Evolutionary conservation across 2,329 filamentous ascomycete species (phyloP), one percentile per base, ranked within the genome.

Genomic region (Paramyrothecium roridum): DNA sequence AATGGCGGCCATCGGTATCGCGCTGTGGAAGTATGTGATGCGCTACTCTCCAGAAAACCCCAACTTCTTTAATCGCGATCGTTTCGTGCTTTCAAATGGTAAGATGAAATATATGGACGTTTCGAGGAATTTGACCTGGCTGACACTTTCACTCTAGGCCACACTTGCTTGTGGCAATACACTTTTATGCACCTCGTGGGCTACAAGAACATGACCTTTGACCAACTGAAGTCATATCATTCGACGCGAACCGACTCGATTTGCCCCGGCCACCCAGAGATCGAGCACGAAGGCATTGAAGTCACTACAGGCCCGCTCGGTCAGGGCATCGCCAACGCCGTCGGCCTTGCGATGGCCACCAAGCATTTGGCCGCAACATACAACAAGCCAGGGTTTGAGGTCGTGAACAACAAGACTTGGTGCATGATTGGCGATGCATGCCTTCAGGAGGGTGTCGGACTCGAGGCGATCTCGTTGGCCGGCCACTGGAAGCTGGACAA

Each of bases 1-100:
- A 40, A 85, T 86, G 73, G 83, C 82, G 21, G 83, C 80, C 3
- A 86, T 87, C 54, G 84, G 84, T 11, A 73, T 86, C 21, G 79
- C 83, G 3, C 67, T 76, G 10, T 87, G 80, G 77, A 86, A 85
- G 61, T 85, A 87, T 63, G 73, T 75, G 6, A 87, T 87, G 84
- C 74, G 74, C 48, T 87, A 84, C 62, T 76, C 80, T 2, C 83
- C 84, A 0, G 69, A 71, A n/a, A 78, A 78, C 45, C 78, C 80
- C 10, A 63, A 74, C 46, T 87, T 73, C 66, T 85, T 86, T 73
- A 84, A 87, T 65, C 74, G 84, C 37, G 84, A 87, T 60, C 78
- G 83, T 21, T 86, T 87, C 61, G 79, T 87, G 8, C 73, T 87
- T 12, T 86, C 82, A 21, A 87, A 86, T 59, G 37, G 37, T 43